Conservation (phyloP, 345 rosid species). For the Eucalyptus albens region DNA sequence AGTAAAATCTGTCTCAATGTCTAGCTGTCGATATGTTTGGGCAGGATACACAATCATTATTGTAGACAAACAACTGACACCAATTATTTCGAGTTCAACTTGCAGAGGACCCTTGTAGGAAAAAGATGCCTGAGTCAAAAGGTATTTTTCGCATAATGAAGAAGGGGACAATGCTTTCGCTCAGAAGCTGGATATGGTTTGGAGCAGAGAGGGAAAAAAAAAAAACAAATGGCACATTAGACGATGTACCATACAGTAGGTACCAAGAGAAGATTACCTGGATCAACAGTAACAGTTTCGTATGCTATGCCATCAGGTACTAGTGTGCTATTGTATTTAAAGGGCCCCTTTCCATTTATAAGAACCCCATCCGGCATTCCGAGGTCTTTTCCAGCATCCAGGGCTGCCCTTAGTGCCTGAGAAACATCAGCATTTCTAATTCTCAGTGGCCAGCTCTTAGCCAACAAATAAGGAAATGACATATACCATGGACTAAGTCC, state of each 20-base stretch:
- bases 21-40: background rate
- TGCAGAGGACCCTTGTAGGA: background rate
- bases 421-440: background rate
- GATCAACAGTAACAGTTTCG: conserved; percentile 56
- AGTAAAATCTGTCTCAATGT: background rate
- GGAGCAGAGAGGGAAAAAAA: background rate
- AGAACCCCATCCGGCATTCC: conserved; percentile 97
- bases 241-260: background rate
- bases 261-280: conserved; percentile 30
- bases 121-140: background rate
- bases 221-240: background rate
- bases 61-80: background rate
- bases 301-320: conserved; percentile 77
- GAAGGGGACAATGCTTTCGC: background rate
- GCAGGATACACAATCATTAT: background rate
- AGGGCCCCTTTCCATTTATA: conserved; percentile 94
- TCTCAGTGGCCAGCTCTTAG: background rate
- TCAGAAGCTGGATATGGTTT: background rate
- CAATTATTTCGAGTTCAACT: background rate
- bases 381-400: conserved; percentile 80
- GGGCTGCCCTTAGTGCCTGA: conserved; percentile 57
- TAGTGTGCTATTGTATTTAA: conserved; percentile 47
- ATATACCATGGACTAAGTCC: background rate
- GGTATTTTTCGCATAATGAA: background rate
- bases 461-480: background rate